These are phyloP conservation scores for Aspergillus taichungensis DNA, from an alignment of 495 filamentous ascomycete genomes.

Conservation along the genomic window DNA sequence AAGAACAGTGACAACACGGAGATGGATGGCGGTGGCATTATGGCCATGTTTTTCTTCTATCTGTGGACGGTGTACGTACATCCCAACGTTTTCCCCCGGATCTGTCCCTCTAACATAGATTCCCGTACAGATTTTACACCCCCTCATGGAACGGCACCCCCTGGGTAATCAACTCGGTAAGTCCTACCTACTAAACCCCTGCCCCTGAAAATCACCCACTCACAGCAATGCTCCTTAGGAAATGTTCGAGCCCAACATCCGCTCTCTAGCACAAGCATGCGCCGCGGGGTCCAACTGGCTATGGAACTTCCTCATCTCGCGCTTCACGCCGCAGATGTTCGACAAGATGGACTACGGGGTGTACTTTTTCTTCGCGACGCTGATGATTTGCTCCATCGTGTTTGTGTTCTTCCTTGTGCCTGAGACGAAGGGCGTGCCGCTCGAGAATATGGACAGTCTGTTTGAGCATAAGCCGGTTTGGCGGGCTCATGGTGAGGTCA, in stretches of 20 bases:
- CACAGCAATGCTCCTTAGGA: conserved; percentile 23
- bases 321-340: conserved; percentile 74
- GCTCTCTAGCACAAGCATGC: conserved; percentile 58
- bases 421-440: conserved; percentile 52
- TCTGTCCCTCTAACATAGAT: no score
- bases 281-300: conserved; percentile 67
- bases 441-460: conserved; percentile 46
- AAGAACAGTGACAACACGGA: conserved; percentile 24
- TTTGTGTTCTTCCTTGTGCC: conserved; percentile 62
- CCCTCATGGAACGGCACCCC: conserved; percentile 68
- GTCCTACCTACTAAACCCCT: conserved; percentile 1
- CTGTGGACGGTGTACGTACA: conserved; percentile 51
- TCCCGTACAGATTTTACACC: conserved; percentile 48
- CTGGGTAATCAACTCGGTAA: conserved; percentile 54
- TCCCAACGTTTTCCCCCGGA: no score
- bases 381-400: conserved; percentile 58
- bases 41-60: conserved; percentile 72
- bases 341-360: conserved; percentile 59
- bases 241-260: conserved; percentile 54
- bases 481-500: conserved; percentile 43
- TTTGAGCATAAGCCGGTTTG: conserved; percentile 50
- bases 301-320: conserved; percentile 65
- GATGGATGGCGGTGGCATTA: conserved; percentile 51
- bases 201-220: not conserved
- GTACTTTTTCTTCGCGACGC: conserved; percentile 69